These are phyloP conservation scores for Leccinum proximum DNA, from an alignment of 1,284 basidiomycete species.

Conservation along the genomic window DNA sequence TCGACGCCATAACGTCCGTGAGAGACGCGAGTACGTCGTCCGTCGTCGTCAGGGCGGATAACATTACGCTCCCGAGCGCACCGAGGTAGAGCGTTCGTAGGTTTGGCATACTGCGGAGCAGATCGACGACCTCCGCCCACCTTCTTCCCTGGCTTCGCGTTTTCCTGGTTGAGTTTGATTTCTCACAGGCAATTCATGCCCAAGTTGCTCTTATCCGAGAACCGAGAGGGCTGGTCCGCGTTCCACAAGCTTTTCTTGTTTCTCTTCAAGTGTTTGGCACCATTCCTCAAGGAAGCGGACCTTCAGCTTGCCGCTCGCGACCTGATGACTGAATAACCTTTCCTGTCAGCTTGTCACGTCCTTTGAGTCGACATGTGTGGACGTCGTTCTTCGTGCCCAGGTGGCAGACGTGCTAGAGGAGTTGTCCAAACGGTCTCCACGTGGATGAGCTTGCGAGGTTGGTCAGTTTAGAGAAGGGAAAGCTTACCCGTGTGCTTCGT, in stretches of 20 bases:
- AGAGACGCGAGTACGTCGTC: no score
- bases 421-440: slow-evolving; percentile 25
- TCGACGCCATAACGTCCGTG: no score
- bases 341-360: slow-evolving; percentile 28
- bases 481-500: slow-evolving; percentile 31
- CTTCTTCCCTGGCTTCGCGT: slow-evolving; percentile 97
- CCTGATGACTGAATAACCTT: no score
- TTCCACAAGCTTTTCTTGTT: slow-evolving; percentile 92
- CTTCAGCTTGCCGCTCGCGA: slow-evolving; percentile 51
- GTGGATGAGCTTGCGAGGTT: slow-evolving; percentile 9
- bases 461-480: slow-evolving; percentile 26
- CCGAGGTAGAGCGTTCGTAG: no score
- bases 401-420: slow-evolving; percentile 25
- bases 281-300: slow-evolving; percentile 85
- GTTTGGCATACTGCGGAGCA: no score
- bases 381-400: slow-evolving; percentile 19
- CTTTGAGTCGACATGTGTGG: slow-evolving; percentile 28
- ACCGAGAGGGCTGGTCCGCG: slow-evolving; percentile 92
- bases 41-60: no score
- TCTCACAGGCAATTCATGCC: slow-evolving; percentile 99
- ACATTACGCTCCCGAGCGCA: no score
- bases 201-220: slow-evolving; percentile 83
- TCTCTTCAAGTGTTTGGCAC: slow-evolving; percentile 91
- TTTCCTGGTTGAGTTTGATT: slow-evolving; percentile 97
- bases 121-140: slow-evolving; percentile 31